Percentiles rank a stretch among this genome's conserved stretches.
Evolutionary conservation across 2,329 filamentous ascomycete genomes (phyloP).

Genomic region (Metarhizium anisopliae): DNA sequence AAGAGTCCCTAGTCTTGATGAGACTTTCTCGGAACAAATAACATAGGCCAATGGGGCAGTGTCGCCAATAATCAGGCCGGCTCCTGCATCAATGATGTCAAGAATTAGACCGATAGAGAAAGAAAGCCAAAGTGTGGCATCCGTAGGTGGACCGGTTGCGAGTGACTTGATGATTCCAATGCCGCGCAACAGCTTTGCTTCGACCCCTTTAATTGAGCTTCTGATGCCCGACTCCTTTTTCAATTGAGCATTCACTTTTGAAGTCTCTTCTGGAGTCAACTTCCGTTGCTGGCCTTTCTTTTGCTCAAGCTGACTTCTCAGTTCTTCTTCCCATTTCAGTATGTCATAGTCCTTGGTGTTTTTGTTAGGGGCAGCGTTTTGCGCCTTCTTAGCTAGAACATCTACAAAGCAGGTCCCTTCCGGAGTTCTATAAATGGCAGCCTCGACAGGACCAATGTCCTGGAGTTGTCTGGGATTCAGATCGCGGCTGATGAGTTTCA

Average conservation of each 20-base stretch:
- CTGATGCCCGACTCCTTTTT: slow-evolving; percentile 79
- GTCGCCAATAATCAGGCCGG: slow-evolving; percentile 72
- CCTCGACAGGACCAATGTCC: slow-evolving; percentile 74
- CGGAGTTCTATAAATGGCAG: slow-evolving; percentile 84
- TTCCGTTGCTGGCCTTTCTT: slow-evolving; percentile 92
- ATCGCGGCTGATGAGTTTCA: slow-evolving; percentile 65
- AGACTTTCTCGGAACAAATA: slow-evolving; percentile 65
- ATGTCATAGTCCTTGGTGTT: slow-evolving; percentile 93
- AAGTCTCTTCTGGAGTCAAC: slow-evolving; percentile 77
- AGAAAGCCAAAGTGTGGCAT: slow-evolving; percentile 82
- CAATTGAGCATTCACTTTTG: slow-evolving; percentile 84
- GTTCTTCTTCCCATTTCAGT: slow-evolving; percentile 92
- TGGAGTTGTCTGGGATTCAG: slow-evolving; percentile 61
- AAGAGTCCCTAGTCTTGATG: slow-evolving; percentile 64
- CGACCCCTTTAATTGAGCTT: slow-evolving; percentile 57
- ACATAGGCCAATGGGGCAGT: slow-evolving; percentile 71
- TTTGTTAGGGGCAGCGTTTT: slow-evolving; percentile 65
- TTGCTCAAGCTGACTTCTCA: slow-evolving; percentile 76
- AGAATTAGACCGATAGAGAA: slow-evolving; percentile 67
- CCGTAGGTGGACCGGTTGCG: slow-evolving; percentile 79
- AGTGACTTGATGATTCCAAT: slow-evolving; percentile 79
- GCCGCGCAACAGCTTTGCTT: slow-evolving; percentile 67
- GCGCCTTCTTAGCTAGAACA: slow-evolving; percentile 75
- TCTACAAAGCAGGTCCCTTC: slow-evolving; percentile 86
- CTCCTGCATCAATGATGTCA: slow-evolving; percentile 68